Evolutionary conservation across 345 rosid species (phyloP).

Genomic region (Linum lewisii): DNA sequence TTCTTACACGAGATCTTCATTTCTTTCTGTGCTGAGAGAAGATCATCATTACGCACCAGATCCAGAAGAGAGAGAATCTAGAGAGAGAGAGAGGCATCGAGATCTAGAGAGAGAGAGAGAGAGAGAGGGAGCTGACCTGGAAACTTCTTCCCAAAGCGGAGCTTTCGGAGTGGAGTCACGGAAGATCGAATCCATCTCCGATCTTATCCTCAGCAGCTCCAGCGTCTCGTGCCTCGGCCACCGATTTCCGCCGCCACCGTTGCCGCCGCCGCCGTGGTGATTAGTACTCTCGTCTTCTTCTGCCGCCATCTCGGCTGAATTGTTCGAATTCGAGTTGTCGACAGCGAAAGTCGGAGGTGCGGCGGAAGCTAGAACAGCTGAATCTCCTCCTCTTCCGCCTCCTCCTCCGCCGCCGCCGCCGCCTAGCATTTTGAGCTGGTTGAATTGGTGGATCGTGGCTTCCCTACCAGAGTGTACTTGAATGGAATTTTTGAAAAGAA

Average conservation of each 20-base stretch:
- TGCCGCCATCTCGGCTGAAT: neutral
- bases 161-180: slow-evolving; percentile 62
- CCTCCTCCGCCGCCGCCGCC: too few species aligned
- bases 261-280: neutral
- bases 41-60: too few species aligned
- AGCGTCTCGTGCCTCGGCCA: slow-evolving; percentile 83
- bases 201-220: slow-evolving; percentile 69
- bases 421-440: neutral
- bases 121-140: slow-evolving; percentile 48
- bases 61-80: neutral
- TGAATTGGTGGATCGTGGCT: neutral
- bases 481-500: too few species aligned
- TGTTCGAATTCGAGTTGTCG: neutral
- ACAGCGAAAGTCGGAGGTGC: too few species aligned
- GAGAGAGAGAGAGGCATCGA: neutral
- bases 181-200: slow-evolving; percentile 72
- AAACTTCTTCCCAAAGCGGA: slow-evolving; percentile 84
- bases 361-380: neutral
- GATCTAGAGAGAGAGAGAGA: neutral
- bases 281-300: too few species aligned
- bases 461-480: neutral
- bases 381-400: neutral
- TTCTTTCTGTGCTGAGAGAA: too few species aligned
- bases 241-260: slow-evolving; percentile 32
- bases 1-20: too few species aligned